Percentiles rank a stretch among this genome's conserved stretches.
These are phyloP conservation scores for Annulohypoxylon nitens DNA, from an alignment of 495 filamentous ascomycete genomes.

Conservation along the genomic window DNA sequence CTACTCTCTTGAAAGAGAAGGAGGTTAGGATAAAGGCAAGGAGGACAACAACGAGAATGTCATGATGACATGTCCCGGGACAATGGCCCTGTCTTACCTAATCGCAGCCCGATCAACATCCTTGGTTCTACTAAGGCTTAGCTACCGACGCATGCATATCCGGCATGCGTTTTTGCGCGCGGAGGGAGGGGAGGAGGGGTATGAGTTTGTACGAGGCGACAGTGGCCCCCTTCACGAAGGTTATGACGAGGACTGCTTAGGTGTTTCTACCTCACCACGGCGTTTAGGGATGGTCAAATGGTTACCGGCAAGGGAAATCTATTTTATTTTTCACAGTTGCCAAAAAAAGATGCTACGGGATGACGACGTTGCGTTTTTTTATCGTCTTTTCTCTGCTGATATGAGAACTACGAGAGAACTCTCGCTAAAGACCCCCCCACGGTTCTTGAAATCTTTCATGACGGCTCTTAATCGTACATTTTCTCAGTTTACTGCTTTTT, in stretches of 20 bases:
- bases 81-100: not conserved
- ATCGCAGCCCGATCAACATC: not conserved
- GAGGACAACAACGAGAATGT: not conserved
- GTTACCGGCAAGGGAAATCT: conserved; percentile 4
- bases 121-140: conserved; percentile 9
- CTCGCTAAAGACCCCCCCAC: conserved; percentile 30
- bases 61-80: no score
- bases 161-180: not conserved
- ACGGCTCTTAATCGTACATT: conserved; percentile 22
- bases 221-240: conserved; percentile 16
- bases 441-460: conserved; percentile 9
- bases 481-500: conserved; percentile 12
- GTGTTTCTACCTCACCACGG: not conserved
- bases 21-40: not conserved
- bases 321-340: conserved; percentile 20
- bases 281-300: conserved; percentile 16
- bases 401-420: conserved; percentile 36
- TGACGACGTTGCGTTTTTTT: conserved; percentile 20
- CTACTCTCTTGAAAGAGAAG: not conserved
- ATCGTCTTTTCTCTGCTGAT: conserved; percentile 3
- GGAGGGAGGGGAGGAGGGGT: not conserved
- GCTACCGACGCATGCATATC: not conserved
- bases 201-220: conserved; percentile 4
- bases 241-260: conserved; percentile 13
- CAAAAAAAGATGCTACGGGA: conserved; percentile 20